Conservation (phyloP, 179 eudicot species). For the Beta macrorhiza region DNA sequence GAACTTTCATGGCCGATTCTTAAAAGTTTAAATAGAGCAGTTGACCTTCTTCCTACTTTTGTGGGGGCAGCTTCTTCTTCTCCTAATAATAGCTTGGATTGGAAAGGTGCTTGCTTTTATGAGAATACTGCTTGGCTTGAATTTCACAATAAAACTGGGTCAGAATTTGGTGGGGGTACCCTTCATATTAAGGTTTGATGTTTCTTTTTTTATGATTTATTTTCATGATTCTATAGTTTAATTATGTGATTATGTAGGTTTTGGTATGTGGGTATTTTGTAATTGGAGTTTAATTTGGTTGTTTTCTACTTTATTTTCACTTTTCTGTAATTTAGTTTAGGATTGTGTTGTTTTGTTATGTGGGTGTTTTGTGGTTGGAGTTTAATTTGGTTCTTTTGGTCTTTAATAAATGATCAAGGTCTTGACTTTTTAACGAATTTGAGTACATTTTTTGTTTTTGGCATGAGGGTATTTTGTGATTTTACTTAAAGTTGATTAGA, state of each 20-base stretch:
- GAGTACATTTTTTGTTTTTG: background rate
- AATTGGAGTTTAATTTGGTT: background rate
- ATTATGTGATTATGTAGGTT: background rate
- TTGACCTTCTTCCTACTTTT: conserved; percentile 73
- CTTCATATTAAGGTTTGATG: conserved; percentile 74
- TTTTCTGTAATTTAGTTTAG: too few species aligned
- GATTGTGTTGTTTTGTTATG: too few species aligned
- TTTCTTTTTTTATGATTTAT: background rate
- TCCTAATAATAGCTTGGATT: conserved; percentile 39
- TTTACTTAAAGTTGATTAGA: background rate
- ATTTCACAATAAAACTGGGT: conserved; percentile 64
- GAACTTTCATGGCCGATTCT: conserved; percentile 71
- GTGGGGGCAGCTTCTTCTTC: conserved; percentile 66
- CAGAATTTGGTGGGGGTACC: conserved; percentile 92
- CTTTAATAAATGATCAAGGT: background rate
- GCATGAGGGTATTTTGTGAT: conserved; percentile 12
- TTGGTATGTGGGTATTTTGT: background rate
- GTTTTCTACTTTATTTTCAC: too few species aligned
- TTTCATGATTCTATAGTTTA: too few species aligned
- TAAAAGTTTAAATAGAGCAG: conserved; percentile 48
- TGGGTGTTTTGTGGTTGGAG: too few species aligned
- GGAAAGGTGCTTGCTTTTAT: conserved; percentile 96
- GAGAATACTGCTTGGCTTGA: conserved; percentile 87
- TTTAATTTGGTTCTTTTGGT: too few species aligned
- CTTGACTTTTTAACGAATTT: background rate